Evolutionary conservation across 208 protist species (phyloP), one percentile per base, ranked within the genome.

Genomic region (Leishmania tropica): DNA sequence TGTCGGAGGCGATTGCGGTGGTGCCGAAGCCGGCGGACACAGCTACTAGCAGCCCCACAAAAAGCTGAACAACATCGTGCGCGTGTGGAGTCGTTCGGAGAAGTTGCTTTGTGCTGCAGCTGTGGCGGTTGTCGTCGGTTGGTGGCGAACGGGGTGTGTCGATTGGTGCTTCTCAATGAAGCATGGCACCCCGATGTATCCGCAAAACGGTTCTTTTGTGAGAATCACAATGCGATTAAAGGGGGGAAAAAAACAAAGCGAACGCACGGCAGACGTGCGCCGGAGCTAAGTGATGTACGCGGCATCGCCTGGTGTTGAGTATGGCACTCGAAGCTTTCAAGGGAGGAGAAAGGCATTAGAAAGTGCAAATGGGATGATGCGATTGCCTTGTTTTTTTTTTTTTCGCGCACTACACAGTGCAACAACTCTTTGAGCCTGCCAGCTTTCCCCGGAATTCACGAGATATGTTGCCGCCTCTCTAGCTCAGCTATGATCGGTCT

Each of bases 1-100:
- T 91, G 40, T 73, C 79, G 31, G 75, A 83, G 24, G 83, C 83
- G 53, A 54, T 94, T 21, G 51, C 6, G 11, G n/a, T 0, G 47
- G 51, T 24, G 47, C 47, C 13, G 31, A 40, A 24, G 45, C 37
- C 72, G 11, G 72, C 31, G 19, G 45, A 8, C 75, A 51, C 75
- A 56, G 48, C 42, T 28, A 60, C 48, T 3, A 42, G 10, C 31
- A 60, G 48, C 72, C 31, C 28, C 8, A 31, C 24, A 8, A 17
- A 53, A 73, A 47, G 48, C 19, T 73, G 68, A 73, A 37, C 68
- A 51, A 19, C 68, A 31, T 3, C 6, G 10, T 47, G 68, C 8
- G 10, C 42, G 42, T 53, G 68, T 40, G 60, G 31, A 2, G 0
- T 5, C 42, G 42, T 31, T 35, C 11, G 10, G 8, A 3, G 42